These are phyloP conservation scores for Skeletonema grethae DNA, from an alignment of 108 stramenopile genomes.

Conservation along the genomic window DNA sequence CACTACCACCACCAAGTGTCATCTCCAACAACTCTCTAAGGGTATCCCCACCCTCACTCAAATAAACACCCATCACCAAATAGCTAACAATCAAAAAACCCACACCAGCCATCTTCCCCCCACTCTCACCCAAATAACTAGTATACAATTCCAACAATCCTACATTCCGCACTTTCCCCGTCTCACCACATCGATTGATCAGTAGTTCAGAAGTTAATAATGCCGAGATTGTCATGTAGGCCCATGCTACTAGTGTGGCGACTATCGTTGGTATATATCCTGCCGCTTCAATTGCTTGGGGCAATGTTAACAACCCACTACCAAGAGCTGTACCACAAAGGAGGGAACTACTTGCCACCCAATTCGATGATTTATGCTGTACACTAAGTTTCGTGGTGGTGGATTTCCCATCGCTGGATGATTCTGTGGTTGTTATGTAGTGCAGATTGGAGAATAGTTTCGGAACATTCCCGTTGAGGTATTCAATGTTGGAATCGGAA, in stretches of 20 bases:
- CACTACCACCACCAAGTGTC: not conserved
- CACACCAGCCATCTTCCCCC: constrained; percentile 57
- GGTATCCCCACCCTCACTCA: constrained; percentile 79
- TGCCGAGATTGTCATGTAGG: constrained; percentile 88
- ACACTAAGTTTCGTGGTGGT: constrained; percentile 13
- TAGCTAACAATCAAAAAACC: constrained; percentile 87
- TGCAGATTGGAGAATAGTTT: constrained; percentile 45
- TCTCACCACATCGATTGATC: constrained; percentile 69
- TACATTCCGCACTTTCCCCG: constrained; percentile 55
- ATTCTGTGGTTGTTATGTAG: constrained; percentile 8
- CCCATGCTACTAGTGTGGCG: constrained; percentile 70
- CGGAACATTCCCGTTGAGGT: constrained; percentile 18
- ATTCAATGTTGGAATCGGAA: constrained; percentile 20
- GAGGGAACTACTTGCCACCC: constrained; percentile 41
- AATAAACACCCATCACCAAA: constrained; percentile 83
- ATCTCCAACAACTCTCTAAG: constrained; percentile 41
- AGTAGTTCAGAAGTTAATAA: constrained; percentile 85
- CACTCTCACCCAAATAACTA: constrained; percentile 39
- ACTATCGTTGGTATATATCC: constrained; percentile 76
- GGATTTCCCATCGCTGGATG: not conserved
- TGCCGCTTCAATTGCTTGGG: constrained; percentile 68
- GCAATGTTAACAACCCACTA: constrained; percentile 77
- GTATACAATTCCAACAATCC: constrained; percentile 73
- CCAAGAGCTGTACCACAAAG: constrained; percentile 75
- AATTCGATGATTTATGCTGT: constrained; percentile 24